A percentile compares a stretch with the other conserved stretches of the same genome.
phyloP scores from a whole-genome alignment of 106 monocot genomes.

The Dendrobium officinale region DNA sequence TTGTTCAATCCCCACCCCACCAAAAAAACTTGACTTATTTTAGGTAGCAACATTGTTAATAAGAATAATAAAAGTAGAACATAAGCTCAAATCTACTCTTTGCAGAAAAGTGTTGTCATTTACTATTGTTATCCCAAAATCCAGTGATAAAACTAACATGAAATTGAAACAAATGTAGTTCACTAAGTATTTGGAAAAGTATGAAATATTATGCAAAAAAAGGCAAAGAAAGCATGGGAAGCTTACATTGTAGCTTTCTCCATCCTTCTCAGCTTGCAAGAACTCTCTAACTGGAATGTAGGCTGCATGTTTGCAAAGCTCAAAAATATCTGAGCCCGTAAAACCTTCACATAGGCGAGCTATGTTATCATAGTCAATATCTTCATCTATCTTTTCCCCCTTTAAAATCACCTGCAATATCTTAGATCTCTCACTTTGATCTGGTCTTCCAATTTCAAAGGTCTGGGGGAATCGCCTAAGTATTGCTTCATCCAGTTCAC shows the following conservation, averaged over 20 bases:
- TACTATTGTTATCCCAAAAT: not conserved
- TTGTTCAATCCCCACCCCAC: too few species aligned
- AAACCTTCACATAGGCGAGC: conserved; percentile 74
- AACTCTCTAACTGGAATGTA: conserved; percentile 91
- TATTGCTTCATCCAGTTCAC: conserved; percentile 92
- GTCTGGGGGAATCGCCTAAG: conserved; percentile 82
- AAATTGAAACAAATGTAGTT: not conserved
- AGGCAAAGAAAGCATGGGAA: not conserved
- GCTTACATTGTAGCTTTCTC: conserved; percentile 39
- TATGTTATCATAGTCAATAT: conserved; percentile 72
- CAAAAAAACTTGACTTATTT: too few species aligned
- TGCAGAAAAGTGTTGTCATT: too few species aligned
- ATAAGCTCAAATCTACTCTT: too few species aligned
- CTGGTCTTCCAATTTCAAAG: conserved; percentile 90
- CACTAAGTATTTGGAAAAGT: not conserved
- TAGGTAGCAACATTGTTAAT: too few species aligned
- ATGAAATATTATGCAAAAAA: not conserved
- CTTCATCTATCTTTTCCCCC: conserved; percentile 63
- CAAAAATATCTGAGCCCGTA: conserved; percentile 86
- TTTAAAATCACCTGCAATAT: conserved; percentile 88
- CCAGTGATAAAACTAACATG: not conserved
- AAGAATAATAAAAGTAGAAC: too few species aligned
- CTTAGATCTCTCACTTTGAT: conserved; percentile 70
- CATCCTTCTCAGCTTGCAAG: conserved; percentile 69
- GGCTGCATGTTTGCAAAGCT: conserved; percentile 92